Base-by-base conservation (phyloP, 306 rosid species). In the Phaseolus lunatus region DNA sequence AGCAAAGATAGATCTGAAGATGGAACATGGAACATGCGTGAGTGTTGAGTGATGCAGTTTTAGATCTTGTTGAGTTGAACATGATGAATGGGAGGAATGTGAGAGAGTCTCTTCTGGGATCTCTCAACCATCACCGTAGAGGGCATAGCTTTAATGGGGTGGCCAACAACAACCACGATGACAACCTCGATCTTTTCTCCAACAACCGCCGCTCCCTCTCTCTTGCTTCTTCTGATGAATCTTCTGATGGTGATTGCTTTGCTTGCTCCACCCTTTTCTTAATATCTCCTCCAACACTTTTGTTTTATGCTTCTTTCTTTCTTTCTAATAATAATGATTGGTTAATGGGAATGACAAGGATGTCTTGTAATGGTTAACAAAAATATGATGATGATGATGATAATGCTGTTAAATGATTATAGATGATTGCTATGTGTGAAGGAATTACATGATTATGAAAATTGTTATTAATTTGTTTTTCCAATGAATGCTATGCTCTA, bases 181-280 rank as follows among this genome's bases (percentile, higher is more conserved):
- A 95, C 33, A 83, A 68, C 73, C 85, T 92, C 68, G 98, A 95
- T 88, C 98, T 95, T 88, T 95, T 95, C 92, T 88, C 95, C 72
- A 90, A 82, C 79, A 90, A 58, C 70, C 97, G 96, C 37, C 93
- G 88, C 14, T 81, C 91, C 53, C 96, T 89, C 82, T 88, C 93
- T 2, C 79, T 94, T 47, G 81, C 95, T 27, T 86, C 96, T 39
- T 89, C 96, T 18, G 96, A 92, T 18, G 96, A 89, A n/a, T 90
- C 97, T 43, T 90, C 96, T 44, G 97, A 92, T 74, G 97, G 98
- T 94, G 83, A 43, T 43, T 43, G 15, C 77, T 65, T 43, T 3
- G 15, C 77, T 65, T 90, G 79, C 80, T 56, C 59, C 23, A 54
- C 48, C 54, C n/a, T 27, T 49, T 49, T 62, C 69, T 78, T 69